A percentile compares a stretch with the other conserved stretches of the same genome.
phyloP scores from a whole-genome alignment of 2,329 filamentous ascomycete genomes.

The Fusarium avenaceum region DNA sequence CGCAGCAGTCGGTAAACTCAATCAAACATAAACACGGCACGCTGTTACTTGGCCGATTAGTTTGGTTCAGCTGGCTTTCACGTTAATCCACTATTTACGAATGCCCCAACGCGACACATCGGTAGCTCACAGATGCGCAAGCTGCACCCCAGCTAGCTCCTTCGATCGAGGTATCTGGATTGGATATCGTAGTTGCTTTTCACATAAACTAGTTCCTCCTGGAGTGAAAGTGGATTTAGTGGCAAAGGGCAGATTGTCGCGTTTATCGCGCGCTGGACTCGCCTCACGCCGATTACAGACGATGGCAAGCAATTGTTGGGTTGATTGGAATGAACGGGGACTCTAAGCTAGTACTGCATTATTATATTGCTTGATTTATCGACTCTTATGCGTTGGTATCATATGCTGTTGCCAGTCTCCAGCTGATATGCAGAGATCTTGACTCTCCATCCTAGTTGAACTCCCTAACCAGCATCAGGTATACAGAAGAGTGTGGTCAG shows the following conservation, averaged over 20 bases:
- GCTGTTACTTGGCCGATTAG: neutral
- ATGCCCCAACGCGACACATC: neutral
- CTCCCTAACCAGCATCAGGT: too few relatives aligned
- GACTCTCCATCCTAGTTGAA: too few relatives aligned
- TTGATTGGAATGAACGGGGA: too few relatives aligned
- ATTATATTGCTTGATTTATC: too few relatives aligned
- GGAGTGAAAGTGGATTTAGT: neutral
- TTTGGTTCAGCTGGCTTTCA: neutral
- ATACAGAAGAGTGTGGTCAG: too few relatives aligned
- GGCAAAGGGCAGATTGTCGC: neutral
- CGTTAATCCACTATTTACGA: neutral
- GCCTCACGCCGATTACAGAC: neutral
- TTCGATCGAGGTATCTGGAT: too few relatives aligned
- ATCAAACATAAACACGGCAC: neutral
- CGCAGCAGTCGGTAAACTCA: neutral
- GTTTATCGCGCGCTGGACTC: neutral
- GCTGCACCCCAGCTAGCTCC: neutral
- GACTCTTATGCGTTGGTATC: too few relatives aligned
- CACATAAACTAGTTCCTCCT: neutral
- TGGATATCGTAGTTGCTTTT: too few relatives aligned
- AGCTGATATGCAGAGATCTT: too few relatives aligned
- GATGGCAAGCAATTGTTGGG: too few relatives aligned
- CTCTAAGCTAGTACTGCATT: too few relatives aligned
- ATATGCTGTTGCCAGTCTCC: too few relatives aligned
- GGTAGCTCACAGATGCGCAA: neutral